Evolutionary conservation across 2,329 filamentous ascomycete species (phyloP), one percentile per base, ranked within the genome.

Genomic region (Apiospora arundinis): DNA sequence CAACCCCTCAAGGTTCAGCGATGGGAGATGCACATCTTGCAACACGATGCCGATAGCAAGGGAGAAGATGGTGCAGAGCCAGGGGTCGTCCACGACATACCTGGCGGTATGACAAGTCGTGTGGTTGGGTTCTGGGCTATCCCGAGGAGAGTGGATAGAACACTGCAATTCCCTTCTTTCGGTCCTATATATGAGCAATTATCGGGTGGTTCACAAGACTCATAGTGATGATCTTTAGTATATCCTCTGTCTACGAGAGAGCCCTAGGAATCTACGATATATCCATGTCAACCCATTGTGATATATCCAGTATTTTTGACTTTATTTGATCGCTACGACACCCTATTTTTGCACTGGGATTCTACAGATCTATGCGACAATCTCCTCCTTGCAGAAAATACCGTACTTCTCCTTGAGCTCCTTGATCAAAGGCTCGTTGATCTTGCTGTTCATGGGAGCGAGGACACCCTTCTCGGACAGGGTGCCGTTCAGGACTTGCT

Each of bases 401-500:
- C 85, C 88, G 80, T 91, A 92, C 42, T 81, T 82, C 69, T 92
- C 90, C 78, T 90, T 90, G 44, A 93, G 80, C 16, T 85, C 86
- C 70, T 91, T 88, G 14, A 87, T 84, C 48, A 93, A 80, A 0
- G 88, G 85, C 12, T 91, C 89, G 75, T 92, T 88, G 37, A 93
- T 89, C 78, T 92, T 89, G 71, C 87, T 85, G 76, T 84, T 90
- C 88, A 96, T 93, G 12, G 94, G 94, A 32, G 94, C 94, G 72
- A 97, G 83, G 71, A 97, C 85, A 80, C 92, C 93, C 85, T 90
- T 92, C 81, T 94, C 88, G 56, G 84, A 87, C 73, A 95, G 90
- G 2, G 89, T 92, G 21, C 93, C 93, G 81, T 94, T 87, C 49
- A 95, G 88, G 32, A 96, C 92, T 85, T 92, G 89, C 86, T 93